Percentiles rank a stretch among this genome's conserved stretches.
These are phyloP conservation scores for Ogataea corticis DNA, from an alignment of 805 yeast genomes.

Conservation along the genomic window DNA sequence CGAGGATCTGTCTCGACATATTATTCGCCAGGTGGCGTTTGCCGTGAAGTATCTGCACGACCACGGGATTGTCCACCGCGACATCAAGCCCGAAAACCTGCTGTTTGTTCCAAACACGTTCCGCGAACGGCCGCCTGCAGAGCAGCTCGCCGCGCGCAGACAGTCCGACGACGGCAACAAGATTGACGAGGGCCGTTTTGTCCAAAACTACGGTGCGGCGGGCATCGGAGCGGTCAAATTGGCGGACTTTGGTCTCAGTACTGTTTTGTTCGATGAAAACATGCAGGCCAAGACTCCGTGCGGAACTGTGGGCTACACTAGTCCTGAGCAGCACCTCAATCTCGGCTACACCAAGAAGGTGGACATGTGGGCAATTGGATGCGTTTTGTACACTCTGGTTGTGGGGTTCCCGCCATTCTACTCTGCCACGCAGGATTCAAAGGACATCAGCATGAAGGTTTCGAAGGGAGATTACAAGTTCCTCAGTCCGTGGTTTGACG, in stretches of 20 bases:
- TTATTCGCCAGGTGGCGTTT: slow-evolving; percentile 68
- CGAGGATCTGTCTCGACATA: slow-evolving; percentile 71
- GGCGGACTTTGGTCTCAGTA: slow-evolving; percentile 73
- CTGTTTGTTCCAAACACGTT: slow-evolving; percentile 58
- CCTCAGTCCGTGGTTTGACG: slow-evolving; percentile 88
- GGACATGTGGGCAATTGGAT: slow-evolving; percentile 74
- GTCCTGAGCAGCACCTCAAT: slow-evolving; percentile 67
- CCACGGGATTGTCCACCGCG: slow-evolving; percentile 74
- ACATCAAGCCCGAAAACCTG: slow-evolving; percentile 79
- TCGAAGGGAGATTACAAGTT: slow-evolving; percentile 73
- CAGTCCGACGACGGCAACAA: slow-evolving; percentile 60
- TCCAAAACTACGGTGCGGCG: slow-evolving; percentile 57
- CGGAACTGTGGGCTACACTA: slow-evolving; percentile 76
- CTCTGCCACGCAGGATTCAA: slow-evolving; percentile 60
- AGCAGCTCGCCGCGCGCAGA: slow-evolving; percentile 44
- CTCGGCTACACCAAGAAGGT: slow-evolving; percentile 65
- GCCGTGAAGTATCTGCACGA: slow-evolving; percentile 73
- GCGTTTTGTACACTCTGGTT: slow-evolving; percentile 65
- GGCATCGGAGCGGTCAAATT: slow-evolving; percentile 62
- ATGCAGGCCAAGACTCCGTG: slow-evolving; percentile 66
- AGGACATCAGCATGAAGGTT: slow-evolving; percentile 63
- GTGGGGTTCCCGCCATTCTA: slow-evolving; percentile 79
- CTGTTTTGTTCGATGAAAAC: slow-evolving; percentile 45
- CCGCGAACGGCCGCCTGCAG: slow-evolving; percentile 42
- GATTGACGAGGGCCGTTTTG: slow-evolving; percentile 61